phyloP scores from a whole-genome alignment of 805 yeast species.

The Saccharomycopsis babjevae region DNA sequence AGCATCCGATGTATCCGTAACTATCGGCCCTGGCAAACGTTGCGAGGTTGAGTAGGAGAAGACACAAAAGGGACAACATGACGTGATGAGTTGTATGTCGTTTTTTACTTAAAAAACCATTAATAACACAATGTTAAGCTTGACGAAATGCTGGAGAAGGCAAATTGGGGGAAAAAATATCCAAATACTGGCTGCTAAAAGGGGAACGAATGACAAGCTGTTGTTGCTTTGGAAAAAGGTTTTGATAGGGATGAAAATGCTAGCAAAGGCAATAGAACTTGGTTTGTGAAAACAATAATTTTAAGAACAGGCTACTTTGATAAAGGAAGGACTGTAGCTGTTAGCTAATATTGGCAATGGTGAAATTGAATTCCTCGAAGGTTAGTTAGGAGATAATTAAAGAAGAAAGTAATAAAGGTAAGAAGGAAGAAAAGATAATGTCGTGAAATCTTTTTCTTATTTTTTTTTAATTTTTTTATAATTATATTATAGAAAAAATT shows the following conservation, averaged over 20 bases:
- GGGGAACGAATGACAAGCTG: too few species aligned
- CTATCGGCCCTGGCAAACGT: neutral
- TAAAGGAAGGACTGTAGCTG: neutral
- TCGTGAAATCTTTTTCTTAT: neutral
- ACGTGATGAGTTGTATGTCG: too few species aligned
- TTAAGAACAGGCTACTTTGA: neutral
- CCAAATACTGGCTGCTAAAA: too few species aligned
- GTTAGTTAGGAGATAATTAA: neutral
- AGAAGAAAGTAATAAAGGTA: neutral
- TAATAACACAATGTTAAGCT: neutral
- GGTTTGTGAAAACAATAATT: neutral
- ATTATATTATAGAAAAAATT: neutral
- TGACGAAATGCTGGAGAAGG: too few species aligned
- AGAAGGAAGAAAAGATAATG: neutral
- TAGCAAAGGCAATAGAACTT: neutral
- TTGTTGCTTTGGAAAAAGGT: too few species aligned
- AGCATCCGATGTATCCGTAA: conserved; percentile 13
- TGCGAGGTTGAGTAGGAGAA: neutral
- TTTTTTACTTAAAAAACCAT: neutral
- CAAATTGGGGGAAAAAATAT: too few species aligned
- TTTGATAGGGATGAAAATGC: neutral
- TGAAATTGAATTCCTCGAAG: neutral
- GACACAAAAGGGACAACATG: neutral
- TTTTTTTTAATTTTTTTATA: neutral
- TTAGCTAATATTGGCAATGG: neutral